A percentile compares a stretch with the other conserved stretches of the same genome.
These are phyloP conservation scores for Ormosia semicastrata DNA, from an alignment of 306 rosid species.

Conservation along the genomic window DNA sequence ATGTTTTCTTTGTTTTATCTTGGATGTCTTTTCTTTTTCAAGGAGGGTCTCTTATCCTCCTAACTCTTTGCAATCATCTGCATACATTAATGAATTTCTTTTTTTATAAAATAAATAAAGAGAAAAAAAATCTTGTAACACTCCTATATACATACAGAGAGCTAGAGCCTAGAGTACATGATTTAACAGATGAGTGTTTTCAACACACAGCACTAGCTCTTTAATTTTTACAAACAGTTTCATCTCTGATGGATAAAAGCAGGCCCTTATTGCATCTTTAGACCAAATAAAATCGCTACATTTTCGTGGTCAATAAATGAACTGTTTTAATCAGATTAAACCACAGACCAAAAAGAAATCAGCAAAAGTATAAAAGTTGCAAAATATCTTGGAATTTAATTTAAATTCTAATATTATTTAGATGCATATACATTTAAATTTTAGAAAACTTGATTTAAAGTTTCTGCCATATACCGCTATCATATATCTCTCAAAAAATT, in stretches of 20 bases:
- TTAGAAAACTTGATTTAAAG: background rate
- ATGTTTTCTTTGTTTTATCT: too few relatives aligned
- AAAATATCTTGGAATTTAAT: background rate
- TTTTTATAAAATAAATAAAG: too few relatives aligned
- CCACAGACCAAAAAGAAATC: background rate
- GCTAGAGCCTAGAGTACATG: background rate
- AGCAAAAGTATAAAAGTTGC: background rate
- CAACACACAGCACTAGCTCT: background rate
- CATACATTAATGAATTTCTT: too few relatives aligned
- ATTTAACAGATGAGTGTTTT: background rate
- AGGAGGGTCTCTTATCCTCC: too few relatives aligned
- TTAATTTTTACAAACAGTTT: background rate
- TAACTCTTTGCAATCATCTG: too few relatives aligned
- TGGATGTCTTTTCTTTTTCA: too few relatives aligned
- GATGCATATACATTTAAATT: too few relatives aligned
- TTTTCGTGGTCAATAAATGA: background rate
- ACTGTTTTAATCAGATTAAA: background rate
- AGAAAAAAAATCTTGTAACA: background rate
- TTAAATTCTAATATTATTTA: background rate
- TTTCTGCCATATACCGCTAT: background rate
- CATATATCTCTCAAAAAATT: background rate
- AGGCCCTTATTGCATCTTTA: background rate
- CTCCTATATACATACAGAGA: background rate
- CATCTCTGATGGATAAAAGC: background rate
- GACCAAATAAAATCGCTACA: background rate